Percentiles rank a stretch among this genome's conserved stretches.
Conservation (phyloP, 257 asterid genomes). For the Solanum sejunctum region DNA sequence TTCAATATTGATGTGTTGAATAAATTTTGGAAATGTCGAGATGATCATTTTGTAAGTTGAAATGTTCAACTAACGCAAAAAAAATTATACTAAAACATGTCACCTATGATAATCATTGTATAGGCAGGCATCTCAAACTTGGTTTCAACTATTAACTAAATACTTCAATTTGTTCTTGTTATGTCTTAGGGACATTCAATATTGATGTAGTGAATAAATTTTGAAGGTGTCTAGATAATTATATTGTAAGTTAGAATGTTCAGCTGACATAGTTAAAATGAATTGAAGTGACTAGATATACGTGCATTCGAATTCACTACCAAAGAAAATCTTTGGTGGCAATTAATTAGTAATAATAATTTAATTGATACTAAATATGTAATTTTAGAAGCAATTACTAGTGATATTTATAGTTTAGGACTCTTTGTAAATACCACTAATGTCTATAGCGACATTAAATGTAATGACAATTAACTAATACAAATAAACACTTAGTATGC, state of each 20-base stretch:
- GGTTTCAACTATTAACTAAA: background rate
- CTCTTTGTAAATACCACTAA: too few species aligned
- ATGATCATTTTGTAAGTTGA: background rate
- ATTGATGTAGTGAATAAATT: background rate
- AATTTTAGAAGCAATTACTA: too few species aligned
- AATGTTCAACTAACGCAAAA: background rate
- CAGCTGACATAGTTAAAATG: background rate
- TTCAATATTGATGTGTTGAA: rapidly evolving
- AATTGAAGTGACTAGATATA: background rate
- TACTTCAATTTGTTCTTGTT: background rate
- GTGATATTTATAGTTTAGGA: too few species aligned
- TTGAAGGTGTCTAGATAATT: background rate
- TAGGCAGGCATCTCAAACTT: background rate
- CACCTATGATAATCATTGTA: too few species aligned
- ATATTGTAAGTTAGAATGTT: background rate
- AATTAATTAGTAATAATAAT: too few species aligned
- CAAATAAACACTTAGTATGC: too few species aligned
- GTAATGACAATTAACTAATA: too few species aligned
- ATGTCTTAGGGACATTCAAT: background rate
- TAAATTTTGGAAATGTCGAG: background rate
- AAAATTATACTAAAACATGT: background rate
- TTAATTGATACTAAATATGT: too few species aligned
- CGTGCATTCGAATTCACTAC: background rate
- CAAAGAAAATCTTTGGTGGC: too few species aligned
- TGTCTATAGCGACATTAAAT: too few species aligned